Base-by-base conservation (phyloP, 805 yeast species). In the Pichia deserticola region DNA sequence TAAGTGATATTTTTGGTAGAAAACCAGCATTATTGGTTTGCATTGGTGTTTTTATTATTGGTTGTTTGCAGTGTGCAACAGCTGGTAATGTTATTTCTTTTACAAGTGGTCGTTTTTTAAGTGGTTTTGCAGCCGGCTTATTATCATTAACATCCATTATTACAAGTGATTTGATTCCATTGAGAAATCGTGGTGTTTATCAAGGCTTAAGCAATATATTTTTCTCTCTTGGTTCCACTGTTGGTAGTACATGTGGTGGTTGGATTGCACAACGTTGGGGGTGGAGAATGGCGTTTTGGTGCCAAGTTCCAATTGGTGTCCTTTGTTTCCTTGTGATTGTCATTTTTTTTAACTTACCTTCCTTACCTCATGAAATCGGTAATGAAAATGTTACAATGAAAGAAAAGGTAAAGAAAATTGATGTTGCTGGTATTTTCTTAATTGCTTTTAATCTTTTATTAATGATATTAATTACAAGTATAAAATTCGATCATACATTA, bases 91-190 rank as follows among this genome's bases (percentile, higher is more conserved):
- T 82, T 12, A 55, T 68, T 41, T 56, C 72, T 48, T 69, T 84
- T 54, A 77, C 82, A 7, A 45, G 68, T 32, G 77, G 84, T 7
- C 68, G 89, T 56, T 82, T 88, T 53, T 71, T 89, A 46, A 81
- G 95, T 36, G 97, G 97, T 7, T 76, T 86, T 55, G 96, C 96
- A 11, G 96, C 95, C n/a, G 97, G 97, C 1, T 76, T 89, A 59
- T 81, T 84, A 50, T 77, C 93, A 0, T 69, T 89, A 54, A 77
- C 86, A 38, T 84, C 95, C 11, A 86, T 89, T 49, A 76, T 88
- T 10, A 77, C 86, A 65, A 79, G 87, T 47, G 97, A 89, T 63
- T 72, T 88, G 47, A 82, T 90, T 29, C 88, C 96, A 4, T 72
- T 89, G 57, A 73, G 95, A 50, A 79, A 84, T 35, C 74, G 97